Conservation (phyloP, 2,329 filamentous ascomycete species). For the Pyrenochaeta sp. region DNA sequence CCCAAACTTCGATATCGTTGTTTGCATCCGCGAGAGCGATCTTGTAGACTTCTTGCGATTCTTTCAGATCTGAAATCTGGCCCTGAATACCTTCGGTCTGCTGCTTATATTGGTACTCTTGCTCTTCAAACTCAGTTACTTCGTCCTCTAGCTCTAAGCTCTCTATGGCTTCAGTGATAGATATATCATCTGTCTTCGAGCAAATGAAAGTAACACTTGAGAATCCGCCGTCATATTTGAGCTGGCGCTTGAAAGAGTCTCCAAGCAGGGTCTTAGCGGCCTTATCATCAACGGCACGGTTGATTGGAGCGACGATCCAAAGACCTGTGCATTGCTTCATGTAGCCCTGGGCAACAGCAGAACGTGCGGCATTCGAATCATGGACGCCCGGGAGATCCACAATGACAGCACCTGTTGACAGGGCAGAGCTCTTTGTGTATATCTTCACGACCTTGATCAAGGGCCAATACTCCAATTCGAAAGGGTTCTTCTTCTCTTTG, state of each 20-base stretch:
- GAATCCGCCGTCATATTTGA: conserved; percentile 67
- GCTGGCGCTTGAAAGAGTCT: conserved; percentile 65
- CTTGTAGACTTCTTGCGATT: conserved; percentile 46
- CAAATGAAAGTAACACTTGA: conserved; percentile 68
- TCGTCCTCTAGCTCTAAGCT: conserved; percentile 48
- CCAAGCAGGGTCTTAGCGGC: conserved; percentile 65
- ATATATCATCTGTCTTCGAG: conserved; percentile 70
- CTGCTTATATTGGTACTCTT: conserved; percentile 22
- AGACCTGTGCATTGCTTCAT: conserved; percentile 67
- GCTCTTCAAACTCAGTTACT: conserved; percentile 37
- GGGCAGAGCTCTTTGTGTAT: conserved; percentile 58
- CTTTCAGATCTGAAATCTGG: conserved; percentile 37
- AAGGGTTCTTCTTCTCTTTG: conserved; percentile 38
- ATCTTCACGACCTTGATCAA: conserved; percentile 64
- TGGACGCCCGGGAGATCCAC: conserved; percentile 68
- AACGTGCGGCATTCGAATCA: conserved; percentile 68
- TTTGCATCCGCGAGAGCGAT: conserved; percentile 48
- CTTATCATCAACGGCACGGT: conserved; percentile 67
- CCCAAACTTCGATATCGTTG: conserved; percentile 58
- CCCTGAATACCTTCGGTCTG: conserved; percentile 25
- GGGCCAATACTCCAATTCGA: conserved; percentile 57
- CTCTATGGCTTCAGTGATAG: conserved; percentile 54
- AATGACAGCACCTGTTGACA: conserved; percentile 64
- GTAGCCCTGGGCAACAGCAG: conserved; percentile 66
- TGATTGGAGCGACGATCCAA: conserved; percentile 71